Base-by-base conservation (phyloP, 2,329 filamentous ascomycete genomes). In the Magnaporthiopsis incrustans region DNA sequence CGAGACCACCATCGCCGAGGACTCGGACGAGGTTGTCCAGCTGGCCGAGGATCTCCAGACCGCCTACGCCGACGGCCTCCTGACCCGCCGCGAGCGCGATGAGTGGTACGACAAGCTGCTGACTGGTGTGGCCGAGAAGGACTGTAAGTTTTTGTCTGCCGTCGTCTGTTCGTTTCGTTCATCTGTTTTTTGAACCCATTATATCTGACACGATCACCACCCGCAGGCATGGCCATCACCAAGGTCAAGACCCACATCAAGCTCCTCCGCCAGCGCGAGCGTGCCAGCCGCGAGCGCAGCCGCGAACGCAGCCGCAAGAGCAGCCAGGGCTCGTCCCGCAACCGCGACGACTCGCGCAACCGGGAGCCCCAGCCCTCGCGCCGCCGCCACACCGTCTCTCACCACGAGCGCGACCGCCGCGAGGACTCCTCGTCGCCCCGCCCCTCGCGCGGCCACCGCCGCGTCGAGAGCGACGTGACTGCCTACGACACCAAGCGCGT, bases 71-170 rank as follows among this genome's bases (percentile, higher is more conserved):
- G 68, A 69, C 30, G 70, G 69, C 0, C 65, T 69, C 22, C 68
- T 73, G 68, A 67, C 62, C 25, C 59, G 65, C 15, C 59, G 57
- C 27, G 69, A 70, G 57, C 72, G 68, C 27, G 68, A 71, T 57
- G 64, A 67, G 32, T 72, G 71, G 70, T 71, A 72, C 60, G 69
- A 72, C 66, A 70, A 64, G 60, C 69, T 71, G 30, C 60, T 71
- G 62, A 66, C 69, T 14, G 70, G 70, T 57, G 69, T 70, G 44
- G 68, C 70, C 35, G 69, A 72, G 61, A 71, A 69, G 61, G 69
- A 73, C 58, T 57, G 70, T 72, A 61, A 68, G 70, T 68, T n/a
- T 68, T n/a, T 50, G 6, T 10, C 7, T 5, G 2, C 32, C 11
- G 26, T 25, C 27, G 4, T 60, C 30, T 30, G 11, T n/a, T 35